Evolutionary conservation across 108 stramenopile species (phyloP).

Genomic region (Aurantiochytrium sp.): DNA sequence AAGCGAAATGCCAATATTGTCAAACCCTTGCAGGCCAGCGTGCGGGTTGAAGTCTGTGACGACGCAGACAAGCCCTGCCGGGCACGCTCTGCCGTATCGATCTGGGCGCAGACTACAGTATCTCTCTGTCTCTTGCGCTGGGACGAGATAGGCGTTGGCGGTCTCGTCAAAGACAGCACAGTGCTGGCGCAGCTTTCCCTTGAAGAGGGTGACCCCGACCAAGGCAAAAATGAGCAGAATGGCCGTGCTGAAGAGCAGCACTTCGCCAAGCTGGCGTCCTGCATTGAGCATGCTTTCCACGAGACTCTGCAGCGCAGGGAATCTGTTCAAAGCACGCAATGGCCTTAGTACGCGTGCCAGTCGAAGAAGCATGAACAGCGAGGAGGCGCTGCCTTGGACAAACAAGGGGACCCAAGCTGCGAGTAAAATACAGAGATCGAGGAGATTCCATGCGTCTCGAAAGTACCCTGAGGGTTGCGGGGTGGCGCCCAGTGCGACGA

Average conservation of each 20-base stretch:
- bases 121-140: not conserved
- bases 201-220: constrained; percentile 25
- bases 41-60: not conserved
- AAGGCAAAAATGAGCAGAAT: constrained; percentile 25
- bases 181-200: constrained; percentile 11
- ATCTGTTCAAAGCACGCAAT: not conserved
- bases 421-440: not conserved
- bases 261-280: not conserved
- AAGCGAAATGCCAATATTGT: constrained; percentile 9
- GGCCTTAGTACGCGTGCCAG: constrained; percentile 10
- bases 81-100: not conserved
- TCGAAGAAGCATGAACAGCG: not conserved
- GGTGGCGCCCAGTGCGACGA: not conserved
- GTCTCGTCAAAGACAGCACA: constrained; percentile 9
- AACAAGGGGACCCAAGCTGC: not conserved
- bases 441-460: constrained; percentile 7
- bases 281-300: not conserved
- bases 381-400: not conserved
- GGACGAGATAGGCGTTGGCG: not conserved
- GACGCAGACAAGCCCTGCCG: not conserved
- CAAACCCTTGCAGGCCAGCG: not conserved
- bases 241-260: not conserved
- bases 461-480: not conserved
- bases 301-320: not conserved
- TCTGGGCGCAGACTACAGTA: not conserved